Base-by-base conservation (phyloP, 306 rosid species). In the Malus asiatica region DNA sequence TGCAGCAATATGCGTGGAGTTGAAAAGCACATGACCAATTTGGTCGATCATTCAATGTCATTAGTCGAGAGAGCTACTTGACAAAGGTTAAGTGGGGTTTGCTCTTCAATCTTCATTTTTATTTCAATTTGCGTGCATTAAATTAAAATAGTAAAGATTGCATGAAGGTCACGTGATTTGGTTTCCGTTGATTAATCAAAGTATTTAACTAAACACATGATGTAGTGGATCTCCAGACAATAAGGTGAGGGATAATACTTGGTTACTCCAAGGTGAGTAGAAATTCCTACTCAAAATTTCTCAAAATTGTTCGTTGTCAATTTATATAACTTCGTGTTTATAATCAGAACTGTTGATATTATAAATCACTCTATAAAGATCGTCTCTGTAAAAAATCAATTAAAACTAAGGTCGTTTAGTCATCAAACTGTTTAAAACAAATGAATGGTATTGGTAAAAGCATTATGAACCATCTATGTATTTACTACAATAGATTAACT, bases 131-230 rank as follows among this genome's bases (percentile, higher is more conserved):
- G 11, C 10, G 46, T 2, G 35, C 14, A 16, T 33, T 11, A 46
- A 45, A 76, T 33, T 11, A 46, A 45, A 76, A 20, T 30, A 19
- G 42, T 46, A 25, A 16, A 8, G 3, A 32, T 7, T 8, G 53
- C 11, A 57, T 63, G 71, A 33, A 57, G 16, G 22, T 78, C 81
- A 75, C 53, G 64, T 12, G 71, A 53, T n/a, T 64, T 25, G 38
- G 40, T 71, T 72, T 22, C 11, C 42, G 4, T 44, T 48, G 55
- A 48, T 14, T 48, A 48, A 48, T 48, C 55, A 5, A 48, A 14
- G 4, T 61, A 14, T 58, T 35, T 38, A 63, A 22, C 23, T 8
- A 58, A 32, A 23, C 33, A 15, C 20, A 15, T 15, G 55, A 48
- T 48, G 4, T 1, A 61, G 40, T 30, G 66, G 38, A 58, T 58